Evolutionary conservation across 352 stramenopile genomes (phyloP), one percentile per base, ranked within the genome.

Genomic region (Pythium aphanidermatum): DNA sequence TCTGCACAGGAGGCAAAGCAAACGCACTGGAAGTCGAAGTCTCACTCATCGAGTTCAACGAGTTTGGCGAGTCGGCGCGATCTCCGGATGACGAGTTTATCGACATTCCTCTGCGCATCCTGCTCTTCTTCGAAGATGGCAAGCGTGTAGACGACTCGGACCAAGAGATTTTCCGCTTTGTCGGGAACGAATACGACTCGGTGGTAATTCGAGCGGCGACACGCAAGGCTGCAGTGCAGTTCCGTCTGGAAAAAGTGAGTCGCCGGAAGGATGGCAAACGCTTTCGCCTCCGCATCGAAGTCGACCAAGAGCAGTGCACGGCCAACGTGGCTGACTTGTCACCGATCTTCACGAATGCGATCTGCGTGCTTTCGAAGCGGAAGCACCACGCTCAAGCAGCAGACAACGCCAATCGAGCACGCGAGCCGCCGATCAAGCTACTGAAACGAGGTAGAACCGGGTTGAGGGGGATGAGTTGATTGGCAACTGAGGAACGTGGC

Each of bases 111-210:
- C 62, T 93, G 20, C 72, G 79, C 19, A 83, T 92, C 32, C 40
- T 83, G 46, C 69, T 91, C 12, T 90, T 86, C 36, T 93, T 89
- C 33, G 81, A 93, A 58, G 90, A 81, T 11, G 81, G 81, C n/a
- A 90, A 87, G 63, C 65, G 67, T 23, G 81, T 93, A 33, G 81
- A 93, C 33, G 74, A 89, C 46, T 68, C 70, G 34, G 81, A 92
- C 52, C 79, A 91, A 41, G 78, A 93, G 45, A 93, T 93, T 33
- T 92, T 93, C 49, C 71, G 81, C 40, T 87, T 91, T 29, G 77
- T 93, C 17, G 81, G 81, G 16, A 87, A 91, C 44, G 81, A 89
- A 43, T 91, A 88, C 49, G 79, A 93, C 62, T 84, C 76, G 46
- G 62, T 91, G 4, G 79, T 90, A 30, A 89, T 93, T 55, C 72